phyloP scores from a whole-genome alignment of 805 yeast species.

The Saturnispora zaruensis region DNA sequence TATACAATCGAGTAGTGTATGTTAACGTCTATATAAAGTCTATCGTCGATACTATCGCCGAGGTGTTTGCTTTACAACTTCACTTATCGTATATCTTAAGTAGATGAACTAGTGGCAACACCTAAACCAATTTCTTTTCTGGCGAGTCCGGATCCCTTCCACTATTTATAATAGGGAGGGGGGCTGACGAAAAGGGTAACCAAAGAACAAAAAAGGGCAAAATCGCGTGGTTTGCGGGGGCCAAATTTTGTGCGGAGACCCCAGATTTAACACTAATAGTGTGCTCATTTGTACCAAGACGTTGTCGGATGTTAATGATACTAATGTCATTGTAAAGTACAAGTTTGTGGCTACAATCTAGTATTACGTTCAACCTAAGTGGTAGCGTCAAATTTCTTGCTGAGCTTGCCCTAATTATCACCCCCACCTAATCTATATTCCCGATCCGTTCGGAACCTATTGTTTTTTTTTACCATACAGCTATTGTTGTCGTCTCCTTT shows the following conservation, averaged over 20 bases:
- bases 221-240: slow-evolving; percentile 2
- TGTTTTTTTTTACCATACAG: not conserved
- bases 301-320: not conserved
- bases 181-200: not conserved
- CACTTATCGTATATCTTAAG: not conserved
- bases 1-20: not conserved
- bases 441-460: not conserved
- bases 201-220: not conserved
- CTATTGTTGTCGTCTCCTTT: not conserved
- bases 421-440: not conserved
- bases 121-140: not conserved
- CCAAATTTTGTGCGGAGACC: not conserved
- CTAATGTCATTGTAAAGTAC: not conserved
- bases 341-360: not conserved
- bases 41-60: no score
- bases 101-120: not conserved
- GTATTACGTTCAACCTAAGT: not conserved
- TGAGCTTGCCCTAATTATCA: not conserved
- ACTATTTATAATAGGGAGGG: not conserved
- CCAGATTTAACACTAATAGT: not conserved
- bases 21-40: not conserved
- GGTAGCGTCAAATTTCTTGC: not conserved
- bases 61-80: no score
- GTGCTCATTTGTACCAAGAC: not conserved
- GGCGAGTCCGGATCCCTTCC: not conserved